These are phyloP conservation scores for Adiantum capillusveneris DNA, from an alignment of 75 land plant genomes.

Conservation along the genomic window DNA sequence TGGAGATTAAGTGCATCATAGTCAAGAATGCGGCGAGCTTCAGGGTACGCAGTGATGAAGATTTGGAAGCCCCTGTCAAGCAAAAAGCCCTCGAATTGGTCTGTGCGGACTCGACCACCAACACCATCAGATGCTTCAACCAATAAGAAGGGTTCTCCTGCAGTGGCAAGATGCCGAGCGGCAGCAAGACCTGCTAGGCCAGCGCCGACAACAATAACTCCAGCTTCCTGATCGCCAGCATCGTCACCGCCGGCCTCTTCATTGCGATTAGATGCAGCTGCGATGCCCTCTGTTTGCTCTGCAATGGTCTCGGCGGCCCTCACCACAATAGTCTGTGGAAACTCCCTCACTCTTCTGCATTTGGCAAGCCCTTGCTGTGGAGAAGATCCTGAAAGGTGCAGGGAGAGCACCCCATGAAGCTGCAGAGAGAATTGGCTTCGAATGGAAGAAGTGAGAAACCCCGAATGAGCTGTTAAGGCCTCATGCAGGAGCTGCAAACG, in stretches of 20 bases:
- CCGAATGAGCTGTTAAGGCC: too few relatives aligned
- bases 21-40: constrained; percentile 57
- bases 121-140: constrained; percentile 82
- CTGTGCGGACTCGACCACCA: constrained; percentile 96
- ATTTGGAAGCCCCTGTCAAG: constrained; percentile 98
- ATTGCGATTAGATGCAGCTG: not conserved
- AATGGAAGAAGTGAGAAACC: too few relatives aligned
- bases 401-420: too few relatives aligned
- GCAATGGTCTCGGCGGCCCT: too few relatives aligned
- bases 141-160: constrained; percentile 50
- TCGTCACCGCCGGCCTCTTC: not conserved
- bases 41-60: constrained; percentile 90
- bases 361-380: too few relatives aligned
- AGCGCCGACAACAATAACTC: constrained; percentile 73
- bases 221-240: constrained; percentile 8
- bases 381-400: too few relatives aligned
- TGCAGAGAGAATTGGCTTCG: too few relatives aligned
- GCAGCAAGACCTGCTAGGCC: constrained; percentile 92
- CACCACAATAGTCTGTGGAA: too few relatives aligned
- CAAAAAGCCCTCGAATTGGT: constrained; percentile 55
- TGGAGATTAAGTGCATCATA: constrained; percentile 48
- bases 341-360: too few relatives aligned
- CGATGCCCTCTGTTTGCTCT: too few relatives aligned
- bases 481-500: too few relatives aligned
- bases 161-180: constrained; percentile 45